Evolutionary conservation across 495 filamentous ascomycete species (phyloP), one percentile per base, ranked within the genome.

Genomic region (Penicillium ucsense): DNA sequence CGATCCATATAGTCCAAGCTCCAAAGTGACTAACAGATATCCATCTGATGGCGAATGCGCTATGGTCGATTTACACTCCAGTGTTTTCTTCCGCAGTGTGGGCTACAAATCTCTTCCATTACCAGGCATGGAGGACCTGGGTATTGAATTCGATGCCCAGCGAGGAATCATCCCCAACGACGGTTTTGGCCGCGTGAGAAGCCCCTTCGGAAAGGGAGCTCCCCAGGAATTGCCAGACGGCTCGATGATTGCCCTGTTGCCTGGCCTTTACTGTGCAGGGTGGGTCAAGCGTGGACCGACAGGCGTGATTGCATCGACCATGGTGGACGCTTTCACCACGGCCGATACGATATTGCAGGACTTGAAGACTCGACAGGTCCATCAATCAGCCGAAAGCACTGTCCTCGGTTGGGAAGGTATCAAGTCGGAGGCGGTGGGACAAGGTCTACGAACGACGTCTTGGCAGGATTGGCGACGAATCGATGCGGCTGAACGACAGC

Each of bases 211-310:
- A 2, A 46, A 52, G 3, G 61, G 56, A 1, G 51, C 58, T 3
- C 43, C 50, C 7, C 44, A 60, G 28, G 47, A 45, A 8, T 50
- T 70, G 6, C 65, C 68, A 0, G 67, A 68, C 41, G 58, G 67
- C 31, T 70, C 65, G 5, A 33, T 64, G 5, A 64, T 71, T 27
- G 66, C 71, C 30, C 64, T 74, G 34, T 65, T 94, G 1, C 85
- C 86, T 2, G 94, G 94, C 1, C 57, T 95, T 11, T 98, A 98
- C 64, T 91, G 88, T 53, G 87, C 90, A 20, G 92, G 92, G 4
- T 98, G 92, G 92, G 90, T 95, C 20, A 97, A 97, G 66, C 76
- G 88, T 37, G 92, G 92, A 1, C 94, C 92, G 0, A 94, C 89
- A 4, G 92, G 92, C 5, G 91, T 96, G 3, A 97, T 98, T 62